phyloP scores from a whole-genome alignment of 257 asterid genomes.

The Mitragyna speciosa region DNA sequence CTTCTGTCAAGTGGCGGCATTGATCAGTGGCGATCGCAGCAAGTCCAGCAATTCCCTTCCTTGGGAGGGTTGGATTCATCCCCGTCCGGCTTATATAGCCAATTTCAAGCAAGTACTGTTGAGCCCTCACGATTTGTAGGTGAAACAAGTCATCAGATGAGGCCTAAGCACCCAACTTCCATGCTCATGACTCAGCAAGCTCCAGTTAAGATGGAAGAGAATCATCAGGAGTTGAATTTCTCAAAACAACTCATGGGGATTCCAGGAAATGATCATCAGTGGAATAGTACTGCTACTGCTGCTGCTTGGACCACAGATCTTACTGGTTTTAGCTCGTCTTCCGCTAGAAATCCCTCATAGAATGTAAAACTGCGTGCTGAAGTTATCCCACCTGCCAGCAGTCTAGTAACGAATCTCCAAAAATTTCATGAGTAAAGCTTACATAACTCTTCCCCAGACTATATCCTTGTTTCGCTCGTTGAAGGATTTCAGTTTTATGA shows the following conservation, averaged over 20 bases:
- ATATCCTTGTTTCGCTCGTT: neutral
- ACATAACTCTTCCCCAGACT: neutral
- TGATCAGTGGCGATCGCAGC: slow-evolving; percentile 75
- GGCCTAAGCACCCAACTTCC: slow-evolving; percentile 50
- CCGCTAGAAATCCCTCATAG: slow-evolving; percentile 61
- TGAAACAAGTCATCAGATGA: slow-evolving; percentile 34
- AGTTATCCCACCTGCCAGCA: neutral
- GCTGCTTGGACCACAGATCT: slow-evolving; percentile 62
- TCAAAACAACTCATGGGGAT: slow-evolving; percentile 57
- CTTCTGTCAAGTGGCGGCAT: slow-evolving; percentile 40
- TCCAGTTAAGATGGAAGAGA: slow-evolving; percentile 68
- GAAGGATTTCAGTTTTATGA: neutral
- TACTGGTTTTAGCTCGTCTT: slow-evolving; percentile 71
- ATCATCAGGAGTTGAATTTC: slow-evolving; percentile 43
- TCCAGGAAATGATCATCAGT: slow-evolving; percentile 46
- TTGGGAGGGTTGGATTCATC: slow-evolving; percentile 48
- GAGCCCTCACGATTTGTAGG: slow-evolving; percentile 43
- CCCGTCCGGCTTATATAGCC: slow-evolving; percentile 33
- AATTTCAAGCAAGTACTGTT: slow-evolving; percentile 37
- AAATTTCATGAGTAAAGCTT: slow-evolving; percentile 20
- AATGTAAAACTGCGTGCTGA: neutral
- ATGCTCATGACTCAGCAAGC: slow-evolving; percentile 42
- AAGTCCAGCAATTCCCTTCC: slow-evolving; percentile 61
- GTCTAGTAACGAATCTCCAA: slow-evolving; percentile 9
- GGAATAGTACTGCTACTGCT: slow-evolving; percentile 20